These are phyloP conservation scores for Thraustochytrium striatum DNA, from an alignment of 352 stramenopile species.

Conservation along the genomic window DNA sequence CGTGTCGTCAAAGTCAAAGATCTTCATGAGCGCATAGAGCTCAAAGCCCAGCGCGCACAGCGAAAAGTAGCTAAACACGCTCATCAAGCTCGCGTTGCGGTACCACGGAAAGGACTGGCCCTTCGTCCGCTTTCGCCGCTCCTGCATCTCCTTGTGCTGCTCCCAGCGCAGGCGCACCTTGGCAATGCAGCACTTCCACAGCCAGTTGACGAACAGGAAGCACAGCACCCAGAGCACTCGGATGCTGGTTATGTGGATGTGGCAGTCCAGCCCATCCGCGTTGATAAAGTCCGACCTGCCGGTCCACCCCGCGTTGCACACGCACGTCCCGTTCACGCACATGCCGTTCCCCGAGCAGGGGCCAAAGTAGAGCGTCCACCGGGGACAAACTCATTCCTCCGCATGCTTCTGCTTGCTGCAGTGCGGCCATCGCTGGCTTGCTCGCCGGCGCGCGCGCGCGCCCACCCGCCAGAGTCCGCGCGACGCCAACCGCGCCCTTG, in stretches of 20 bases:
- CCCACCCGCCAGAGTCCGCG: too few relatives aligned
- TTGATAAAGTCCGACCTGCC: slow-evolving; percentile 34
- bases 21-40: slow-evolving; percentile 8
- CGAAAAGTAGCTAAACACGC: neutral
- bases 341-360: slow-evolving; percentile 28
- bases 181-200: neutral
- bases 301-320: slow-evolving; percentile 33
- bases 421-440: too few relatives aligned
- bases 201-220: neutral
- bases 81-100: neutral
- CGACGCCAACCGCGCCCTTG: too few relatives aligned
- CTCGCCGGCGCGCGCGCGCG: too few relatives aligned
- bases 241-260: slow-evolving; percentile 35
- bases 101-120: neutral
- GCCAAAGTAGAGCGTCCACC: too few relatives aligned
- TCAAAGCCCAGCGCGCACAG: slow-evolving; percentile 26
- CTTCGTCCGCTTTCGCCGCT: neutral
- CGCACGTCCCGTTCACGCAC: slow-evolving; percentile 22
- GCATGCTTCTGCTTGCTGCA: too few relatives aligned
- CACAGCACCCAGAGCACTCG: neutral
- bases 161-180: slow-evolving; percentile 19
- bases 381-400: too few relatives aligned
- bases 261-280: slow-evolving; percentile 30
- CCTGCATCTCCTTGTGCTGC: slow-evolving; percentile 16
- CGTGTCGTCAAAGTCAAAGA: neutral